Evolutionary conservation across 1,139 yeast genomes (phyloP), one percentile per base, ranked within the genome.

Genomic region (Blastobotrys elegans): DNA sequence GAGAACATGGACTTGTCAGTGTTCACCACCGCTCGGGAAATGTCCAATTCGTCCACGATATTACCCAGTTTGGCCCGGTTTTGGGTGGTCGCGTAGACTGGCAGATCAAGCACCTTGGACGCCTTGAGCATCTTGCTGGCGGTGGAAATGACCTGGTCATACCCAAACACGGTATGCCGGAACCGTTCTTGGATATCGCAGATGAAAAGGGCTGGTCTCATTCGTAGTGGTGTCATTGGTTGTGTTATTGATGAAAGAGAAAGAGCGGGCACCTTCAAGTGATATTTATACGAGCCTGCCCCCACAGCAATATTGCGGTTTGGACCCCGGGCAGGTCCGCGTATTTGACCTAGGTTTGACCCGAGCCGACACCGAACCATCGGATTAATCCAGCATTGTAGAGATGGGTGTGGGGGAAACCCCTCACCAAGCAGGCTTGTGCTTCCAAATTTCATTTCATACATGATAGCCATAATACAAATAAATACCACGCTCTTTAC

Each of bases 401-500:
- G n/a, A n/a, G n/a, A n/a, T n/a, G n/a, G n/a, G n/a, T n/a, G n/a
- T n/a, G n/a, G n/a, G n/a, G n/a, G n/a, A n/a, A n/a, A n/a, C n/a
- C n/a, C n/a, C n/a, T n/a, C n/a, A n/a, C n/a, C n/a, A n/a, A n/a
- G n/a, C n/a, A n/a, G n/a, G n/a, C n/a, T n/a, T n/a, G n/a, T n/a
- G n/a, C n/a, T n/a, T n/a, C n/a, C n/a, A n/a, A n/a, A n/a, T n/a
- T n/a, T n/a, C n/a, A n/a, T n/a, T n/a, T n/a, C n/a, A 50, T n/a
- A 46, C 41, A 46, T 56, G 60, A 46, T 57, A 60, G 24, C 62
- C 65, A 42, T 67, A 67, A 52, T 67, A 67, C 43, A 65, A 57
- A 50, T 67, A 67, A 49, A 67, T 63, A 14, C 71, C 71, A 29
- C 66, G 60, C 44, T 61, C 66, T 38, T 57, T 58, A 44, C 58